Conservation (phyloP, 2,329 filamentous ascomycete species). For the Fusarium irregulare region DNA sequence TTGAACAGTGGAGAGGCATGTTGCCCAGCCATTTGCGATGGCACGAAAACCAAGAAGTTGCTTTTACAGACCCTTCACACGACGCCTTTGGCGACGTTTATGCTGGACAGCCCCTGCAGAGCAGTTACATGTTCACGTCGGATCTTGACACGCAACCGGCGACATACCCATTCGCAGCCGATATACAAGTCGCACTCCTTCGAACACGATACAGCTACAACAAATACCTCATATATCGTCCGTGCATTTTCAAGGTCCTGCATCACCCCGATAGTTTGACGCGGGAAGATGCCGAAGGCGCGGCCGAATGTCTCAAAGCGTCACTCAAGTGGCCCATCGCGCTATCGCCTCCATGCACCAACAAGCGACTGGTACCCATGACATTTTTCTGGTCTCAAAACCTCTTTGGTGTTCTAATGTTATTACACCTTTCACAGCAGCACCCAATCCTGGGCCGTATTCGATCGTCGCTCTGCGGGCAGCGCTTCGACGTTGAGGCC, state of each 20-base stretch:
- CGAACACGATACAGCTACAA: constrained; percentile 69
- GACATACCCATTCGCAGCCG: constrained; percentile 63
- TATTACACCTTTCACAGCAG: constrained; percentile 65
- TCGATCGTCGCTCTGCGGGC: constrained; percentile 59
- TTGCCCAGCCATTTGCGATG: constrained; percentile 67
- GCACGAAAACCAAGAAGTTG: constrained; percentile 61
- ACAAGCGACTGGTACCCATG: constrained; percentile 69
- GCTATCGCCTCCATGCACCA: constrained; percentile 66
- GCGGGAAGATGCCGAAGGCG: constrained; percentile 64
- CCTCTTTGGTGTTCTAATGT: constrained; percentile 67
- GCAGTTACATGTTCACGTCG: constrained; percentile 40
- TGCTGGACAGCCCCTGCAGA: constrained; percentile 34
- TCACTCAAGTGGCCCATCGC: constrained; percentile 70
- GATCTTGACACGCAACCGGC: constrained; percentile 39
- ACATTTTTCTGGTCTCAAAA: constrained; percentile 73
- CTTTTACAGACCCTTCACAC: constrained; percentile 37
- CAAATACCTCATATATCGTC: constrained; percentile 67
- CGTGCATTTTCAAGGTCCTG: constrained; percentile 69
- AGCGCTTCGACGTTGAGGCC: constrained; percentile 63
- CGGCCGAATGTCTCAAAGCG: constrained; percentile 66
- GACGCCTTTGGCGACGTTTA: constrained; percentile 36
- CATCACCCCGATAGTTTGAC: constrained; percentile 66
- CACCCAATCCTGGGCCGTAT: constrained; percentile 63
- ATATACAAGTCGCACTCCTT: constrained; percentile 67
- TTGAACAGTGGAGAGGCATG: constrained; percentile 68